A percentile compares a stretch with the other conserved stretches of the same genome.
Evolutionary conservation across 257 asterid species (phyloP).

Genomic region (Rehmannia glutinosa): DNA sequence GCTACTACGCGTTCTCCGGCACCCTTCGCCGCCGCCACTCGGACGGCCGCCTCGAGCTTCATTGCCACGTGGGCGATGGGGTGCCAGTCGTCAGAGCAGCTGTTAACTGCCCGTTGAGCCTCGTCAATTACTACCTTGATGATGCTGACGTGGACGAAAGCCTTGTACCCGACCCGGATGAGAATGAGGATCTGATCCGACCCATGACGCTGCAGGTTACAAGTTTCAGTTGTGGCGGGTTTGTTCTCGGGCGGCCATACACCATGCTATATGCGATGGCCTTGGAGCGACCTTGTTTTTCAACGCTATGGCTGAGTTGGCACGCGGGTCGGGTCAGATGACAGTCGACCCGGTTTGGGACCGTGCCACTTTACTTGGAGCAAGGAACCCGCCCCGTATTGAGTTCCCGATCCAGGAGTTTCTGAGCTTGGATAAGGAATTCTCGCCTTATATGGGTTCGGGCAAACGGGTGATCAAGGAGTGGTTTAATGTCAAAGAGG

Average conservation of each 20-base stretch:
- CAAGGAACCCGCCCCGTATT: constrained; percentile 44
- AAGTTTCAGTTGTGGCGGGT: constrained; percentile 67
- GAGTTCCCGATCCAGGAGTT: constrained; percentile 50
- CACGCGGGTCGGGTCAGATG: constrained; percentile 43
- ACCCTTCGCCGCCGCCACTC: constrained; percentile 38
- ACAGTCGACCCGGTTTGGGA: constrained; percentile 66
- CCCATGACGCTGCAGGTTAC: constrained; percentile 67
- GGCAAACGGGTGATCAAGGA: constrained; percentile 41
- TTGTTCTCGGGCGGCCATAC: constrained; percentile 69
- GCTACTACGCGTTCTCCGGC: constrained; percentile 57
- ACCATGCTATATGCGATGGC: constrained; percentile 72
- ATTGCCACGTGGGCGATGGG: constrained; percentile 53
- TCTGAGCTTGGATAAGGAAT: constrained; percentile 41
- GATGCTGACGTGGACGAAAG: constrained; percentile 29
- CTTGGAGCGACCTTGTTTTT: constrained; percentile 72
- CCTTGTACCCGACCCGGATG: constrained; percentile 53
- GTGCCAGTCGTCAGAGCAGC: constrained; percentile 47
- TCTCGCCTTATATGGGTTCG: constrained; percentile 34
- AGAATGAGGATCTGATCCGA: constrained; percentile 23
- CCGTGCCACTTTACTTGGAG: constrained; percentile 55
- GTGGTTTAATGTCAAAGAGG: constrained; percentile 48
- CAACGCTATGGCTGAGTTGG: constrained; percentile 66
- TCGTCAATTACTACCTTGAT: constrained; percentile 33
- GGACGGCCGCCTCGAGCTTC: constrained; percentile 62
- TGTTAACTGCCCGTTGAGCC: constrained; percentile 30